phyloP scores from a whole-genome alignment of 2,329 filamentous ascomycete species.

The Aureobasidium vineae region DNA sequence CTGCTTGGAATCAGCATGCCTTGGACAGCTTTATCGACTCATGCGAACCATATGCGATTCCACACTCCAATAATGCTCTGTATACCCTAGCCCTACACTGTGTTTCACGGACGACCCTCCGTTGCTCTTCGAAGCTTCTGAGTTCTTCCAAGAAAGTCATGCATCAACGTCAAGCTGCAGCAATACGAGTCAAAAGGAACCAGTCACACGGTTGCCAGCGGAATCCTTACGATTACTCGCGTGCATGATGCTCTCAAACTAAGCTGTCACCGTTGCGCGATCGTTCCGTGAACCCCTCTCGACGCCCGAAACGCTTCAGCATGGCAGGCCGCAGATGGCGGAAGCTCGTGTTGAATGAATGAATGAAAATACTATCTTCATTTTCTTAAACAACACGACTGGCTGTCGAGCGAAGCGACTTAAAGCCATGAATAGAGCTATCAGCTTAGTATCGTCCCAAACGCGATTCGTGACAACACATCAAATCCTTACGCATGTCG shows the following conservation, averaged over 20 bases:
- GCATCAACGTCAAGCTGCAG: background rate
- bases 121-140: background rate
- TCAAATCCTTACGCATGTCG: too few relatives aligned
- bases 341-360: too few relatives aligned
- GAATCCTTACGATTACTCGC: too few relatives aligned
- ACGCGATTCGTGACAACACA: too few relatives aligned
- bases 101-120: background rate
- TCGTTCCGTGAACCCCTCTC: background rate
- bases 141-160: background rate
- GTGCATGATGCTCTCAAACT: too few relatives aligned
- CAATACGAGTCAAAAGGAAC: background rate
- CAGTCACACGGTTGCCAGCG: background rate
- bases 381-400: too few relatives aligned
- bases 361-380: too few relatives aligned
- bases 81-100: background rate
- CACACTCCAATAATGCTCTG: background rate
- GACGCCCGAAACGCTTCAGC: too few relatives aligned
- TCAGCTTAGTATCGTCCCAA: too few relatives aligned
- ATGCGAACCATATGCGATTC: constrained; percentile 4
- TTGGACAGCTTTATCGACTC: background rate
- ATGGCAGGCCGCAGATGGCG: too few relatives aligned
- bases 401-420: too few relatives aligned
- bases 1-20: background rate
- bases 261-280: background rate
- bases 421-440: too few relatives aligned